phyloP scores from a whole-genome alignment of 208 protist species.

The Crithidia thermophila region DNA sequence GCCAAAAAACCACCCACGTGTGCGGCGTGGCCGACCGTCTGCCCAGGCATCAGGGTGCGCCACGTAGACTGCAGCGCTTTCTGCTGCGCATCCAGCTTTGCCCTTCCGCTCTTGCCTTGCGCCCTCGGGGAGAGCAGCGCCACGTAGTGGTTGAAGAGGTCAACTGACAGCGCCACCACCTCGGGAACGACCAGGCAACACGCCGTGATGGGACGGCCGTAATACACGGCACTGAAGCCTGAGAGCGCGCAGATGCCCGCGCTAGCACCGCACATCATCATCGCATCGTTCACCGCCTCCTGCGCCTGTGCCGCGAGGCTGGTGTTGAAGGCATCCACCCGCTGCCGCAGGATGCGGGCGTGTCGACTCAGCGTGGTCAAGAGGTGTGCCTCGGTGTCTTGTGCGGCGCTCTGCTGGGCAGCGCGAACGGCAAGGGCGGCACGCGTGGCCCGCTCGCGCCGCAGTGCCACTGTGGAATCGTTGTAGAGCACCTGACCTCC shows the following conservation, averaged over 20 bases:
- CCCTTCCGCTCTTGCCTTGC: neutral
- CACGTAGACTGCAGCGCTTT: conserved; percentile 20
- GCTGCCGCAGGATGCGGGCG: neutral
- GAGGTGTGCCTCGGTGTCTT: neutral
- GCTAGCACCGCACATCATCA: conserved; percentile 68
- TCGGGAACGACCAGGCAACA: conserved; percentile 42
- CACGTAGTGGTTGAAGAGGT: conserved; percentile 21
- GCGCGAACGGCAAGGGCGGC: neutral
- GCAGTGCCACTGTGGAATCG: conserved; percentile 32
- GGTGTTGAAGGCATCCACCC: conserved; percentile 25
- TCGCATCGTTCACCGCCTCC: conserved; percentile 33
- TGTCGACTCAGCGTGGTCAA: neutral
- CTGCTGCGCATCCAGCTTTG: conserved; percentile 8
- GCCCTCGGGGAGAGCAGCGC: neutral
- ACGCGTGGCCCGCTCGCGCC: conserved; percentile 12
- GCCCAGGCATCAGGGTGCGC: conserved; percentile 36
- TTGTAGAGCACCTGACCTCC: conserved; percentile 65
- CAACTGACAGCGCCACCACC: conserved; percentile 22
- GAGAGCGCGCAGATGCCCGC: conserved; percentile 54
- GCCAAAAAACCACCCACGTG: conserved; percentile 67
- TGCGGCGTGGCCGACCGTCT: conserved; percentile 62
- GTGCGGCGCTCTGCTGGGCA: neutral
- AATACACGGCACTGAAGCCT: conserved; percentile 63
- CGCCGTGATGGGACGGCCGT: conserved; percentile 36
- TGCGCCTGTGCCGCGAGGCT: conserved; percentile 30